Evolutionary conservation across 1,139 yeast genomes (phyloP), one percentile per base, ranked within the genome.

Genomic region (Hyphopichia khmerensis): DNA sequence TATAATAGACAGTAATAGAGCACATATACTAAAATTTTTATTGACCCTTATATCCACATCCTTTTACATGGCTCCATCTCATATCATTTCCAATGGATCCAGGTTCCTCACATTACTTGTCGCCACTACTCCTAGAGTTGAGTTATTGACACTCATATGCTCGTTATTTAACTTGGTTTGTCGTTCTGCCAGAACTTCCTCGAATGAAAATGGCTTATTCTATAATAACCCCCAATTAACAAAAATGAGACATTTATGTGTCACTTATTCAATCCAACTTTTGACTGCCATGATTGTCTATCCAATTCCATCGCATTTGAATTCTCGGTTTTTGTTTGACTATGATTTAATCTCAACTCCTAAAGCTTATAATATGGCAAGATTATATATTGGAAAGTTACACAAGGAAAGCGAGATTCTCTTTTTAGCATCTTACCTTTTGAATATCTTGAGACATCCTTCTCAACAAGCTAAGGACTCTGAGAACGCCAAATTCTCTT

Each of bases 91-190:
- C 0, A 52, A 58, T 2, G 91, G 91, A 1, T 81, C 84, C 19
- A 68, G 72, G 39, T 87, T 80, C 58, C 58, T 84, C 38, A 75
- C 87, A 0, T 68, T 78, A 18, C 60, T 86, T 42, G 87, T 84
- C 3, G 61, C 84, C 1, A 57, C 67, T 7, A 65, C 71, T 40
- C 84, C 80, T 17, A 77, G 72, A 56, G 64, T 67, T 40, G 80
- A 71, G 48, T 61, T 68, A 37, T 65, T 73, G 43, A 77, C 84
- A 0, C 61, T 89, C 32, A 73, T 86, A 6, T 82, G 90, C 49
- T 87, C 96, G 1, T 65, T 89, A 27, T 56, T 87, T 14, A 91
- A 90, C 57, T 61, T 80, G 6, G 62, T 77, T 9, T 77, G 82
- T 48, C 62, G 82, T 13, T 53, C 68, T 5, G 57, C 67, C 2